Conservation (phyloP, 805 yeast genomes). For the Kodamaea neixiangensis region DNA sequence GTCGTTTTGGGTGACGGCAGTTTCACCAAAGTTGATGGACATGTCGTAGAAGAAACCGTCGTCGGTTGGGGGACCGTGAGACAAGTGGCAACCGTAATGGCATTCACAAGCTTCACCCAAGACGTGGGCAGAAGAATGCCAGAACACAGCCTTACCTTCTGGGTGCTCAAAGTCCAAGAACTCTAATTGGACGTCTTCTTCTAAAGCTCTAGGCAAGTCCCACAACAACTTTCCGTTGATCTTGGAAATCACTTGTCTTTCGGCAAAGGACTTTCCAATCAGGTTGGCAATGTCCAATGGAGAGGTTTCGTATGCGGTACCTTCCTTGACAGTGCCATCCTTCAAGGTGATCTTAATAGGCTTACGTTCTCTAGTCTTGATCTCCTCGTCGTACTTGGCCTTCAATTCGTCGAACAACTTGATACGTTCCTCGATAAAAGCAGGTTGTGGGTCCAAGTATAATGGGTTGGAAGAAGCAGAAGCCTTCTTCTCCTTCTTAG, state of each 20-base stretch:
- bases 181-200: conserved; percentile 66
- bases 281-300: conserved; percentile 83
- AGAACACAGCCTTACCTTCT: conserved; percentile 95
- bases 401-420: conserved; percentile 77
- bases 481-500: conserved; percentile 38
- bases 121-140: conserved; percentile 99
- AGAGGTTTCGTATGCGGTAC: conserved; percentile 83
- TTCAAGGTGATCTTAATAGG: conserved; percentile 79
- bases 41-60: conserved; percentile 98
- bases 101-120: conserved; percentile 98
- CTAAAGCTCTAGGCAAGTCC: conserved; percentile 95
- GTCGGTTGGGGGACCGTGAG: conserved; percentile 91
- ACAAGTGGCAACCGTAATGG: conserved; percentile 89
- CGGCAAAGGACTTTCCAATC: conserved; percentile 85
- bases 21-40: conserved; percentile 71
- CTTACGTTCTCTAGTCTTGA: conserved; percentile 56
- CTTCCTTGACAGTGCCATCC: conserved; percentile 81
- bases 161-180: conserved; percentile 88
- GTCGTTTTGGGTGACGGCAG: conserved; percentile 77
- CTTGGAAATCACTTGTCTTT: conserved; percentile 87
- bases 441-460: conserved; percentile 75
- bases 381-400: conserved; percentile 70
- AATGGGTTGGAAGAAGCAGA: conserved; percentile 35
- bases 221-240: conserved; percentile 76
- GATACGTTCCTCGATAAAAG: conserved; percentile 76